phyloP scores from a whole-genome alignment of 192 early-diverging fungal species.

The Phlyctochytrium planicorne region DNA sequence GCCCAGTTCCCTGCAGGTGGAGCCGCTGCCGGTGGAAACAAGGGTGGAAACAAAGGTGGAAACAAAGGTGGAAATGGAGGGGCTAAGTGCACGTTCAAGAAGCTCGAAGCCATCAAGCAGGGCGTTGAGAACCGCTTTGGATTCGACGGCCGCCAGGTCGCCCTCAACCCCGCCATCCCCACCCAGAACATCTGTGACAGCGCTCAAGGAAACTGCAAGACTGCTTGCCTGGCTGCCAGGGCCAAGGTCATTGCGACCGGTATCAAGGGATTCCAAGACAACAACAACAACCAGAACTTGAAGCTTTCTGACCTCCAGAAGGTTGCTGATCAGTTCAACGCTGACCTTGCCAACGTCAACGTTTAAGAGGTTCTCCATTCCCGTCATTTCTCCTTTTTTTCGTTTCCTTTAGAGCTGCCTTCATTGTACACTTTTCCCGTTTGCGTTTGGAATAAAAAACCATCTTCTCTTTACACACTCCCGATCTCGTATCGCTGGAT shows the following conservation, averaged over 20 bases:
- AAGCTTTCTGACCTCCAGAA: constrained; percentile 1
- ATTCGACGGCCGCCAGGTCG: constrained; percentile 29
- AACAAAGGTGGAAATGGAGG: background rate
- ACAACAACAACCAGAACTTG: too few relatives aligned
- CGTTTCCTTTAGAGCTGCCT: too few relatives aligned
- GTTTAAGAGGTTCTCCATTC: too few relatives aligned
- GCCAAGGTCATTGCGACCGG: background rate
- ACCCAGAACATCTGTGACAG: constrained; percentile 2
- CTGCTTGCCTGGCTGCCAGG: background rate
- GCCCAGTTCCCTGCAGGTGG: background rate
- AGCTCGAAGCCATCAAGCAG: constrained; percentile 3
- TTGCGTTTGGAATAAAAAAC: too few relatives aligned
- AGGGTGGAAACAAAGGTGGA: background rate
- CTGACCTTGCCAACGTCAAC: constrained; percentile 14
- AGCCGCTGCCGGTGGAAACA: background rate
- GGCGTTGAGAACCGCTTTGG: constrained; percentile 31
- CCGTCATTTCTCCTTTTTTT: too few relatives aligned
- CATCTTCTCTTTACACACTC: too few relatives aligned
- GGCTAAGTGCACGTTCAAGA: too few relatives aligned
- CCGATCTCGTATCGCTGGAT: too few relatives aligned
- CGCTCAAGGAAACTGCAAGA: background rate
- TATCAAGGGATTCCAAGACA: background rate
- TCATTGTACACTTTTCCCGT: too few relatives aligned
- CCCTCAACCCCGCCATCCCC: constrained; percentile 7
- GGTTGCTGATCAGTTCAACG: constrained; percentile 25